Evolutionary conservation across 768 basidiomycete genomes (phyloP).

Genomic region (Psilocybe subaeruginosa): DNA sequence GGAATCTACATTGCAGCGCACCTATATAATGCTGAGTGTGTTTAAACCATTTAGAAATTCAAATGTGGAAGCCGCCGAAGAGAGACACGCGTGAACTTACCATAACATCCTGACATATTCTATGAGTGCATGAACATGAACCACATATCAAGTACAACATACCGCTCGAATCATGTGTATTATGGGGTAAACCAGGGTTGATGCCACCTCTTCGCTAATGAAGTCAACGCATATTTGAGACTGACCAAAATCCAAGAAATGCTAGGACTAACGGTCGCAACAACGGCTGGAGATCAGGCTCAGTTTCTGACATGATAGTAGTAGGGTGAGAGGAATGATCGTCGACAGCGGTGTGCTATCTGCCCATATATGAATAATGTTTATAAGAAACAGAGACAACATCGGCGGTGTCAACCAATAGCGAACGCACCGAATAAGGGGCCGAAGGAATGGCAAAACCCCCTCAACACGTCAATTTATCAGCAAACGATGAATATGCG

Average conservation of each 20-base stretch:
- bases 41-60: neutral
- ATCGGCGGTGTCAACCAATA: neutral
- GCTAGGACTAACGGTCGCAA: conserved; percentile 38
- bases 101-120: conserved; percentile 55
- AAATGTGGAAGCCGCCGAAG: neutral
- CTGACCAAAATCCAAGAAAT: conserved; percentile 4
- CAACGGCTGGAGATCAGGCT: conserved; percentile 46
- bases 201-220: conserved; percentile 52
- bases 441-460: conserved; percentile 6
- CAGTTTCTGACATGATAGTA: conserved; percentile 37
- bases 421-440: neutral
- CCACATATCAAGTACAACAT: conserved; percentile 24
- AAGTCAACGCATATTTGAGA: neutral
- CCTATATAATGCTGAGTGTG: conserved; percentile 67
- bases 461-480: neutral
- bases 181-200: conserved; percentile 74
- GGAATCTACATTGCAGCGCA: conserved; percentile 29
- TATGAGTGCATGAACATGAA: conserved; percentile 15
- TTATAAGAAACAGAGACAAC: neutral
- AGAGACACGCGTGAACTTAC: conserved; percentile 35
- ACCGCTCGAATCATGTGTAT: conserved; percentile 79
- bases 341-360: conserved; percentile 5
- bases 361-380: neutral
- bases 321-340: conserved; percentile 6
- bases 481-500: neutral